A percentile compares a stretch with the other conserved stretches of the same genome.
phyloP scores from a whole-genome alignment of 495 filamentous ascomycete species.

The Neurospora sp. region DNA sequence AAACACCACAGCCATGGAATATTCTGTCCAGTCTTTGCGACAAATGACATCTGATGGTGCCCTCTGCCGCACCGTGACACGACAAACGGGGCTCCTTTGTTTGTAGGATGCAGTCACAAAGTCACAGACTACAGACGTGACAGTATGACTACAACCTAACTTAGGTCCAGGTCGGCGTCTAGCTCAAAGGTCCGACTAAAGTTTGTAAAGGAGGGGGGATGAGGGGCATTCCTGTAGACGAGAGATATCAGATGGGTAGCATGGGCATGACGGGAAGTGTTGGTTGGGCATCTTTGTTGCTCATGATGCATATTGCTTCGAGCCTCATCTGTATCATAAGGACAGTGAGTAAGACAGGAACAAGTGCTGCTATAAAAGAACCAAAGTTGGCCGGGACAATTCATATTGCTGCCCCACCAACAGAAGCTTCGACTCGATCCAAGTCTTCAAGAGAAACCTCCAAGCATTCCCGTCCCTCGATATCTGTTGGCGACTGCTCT shows the following conservation, averaged over 20 bases:
- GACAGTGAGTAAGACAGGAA: neutral
- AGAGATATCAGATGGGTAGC: neutral
- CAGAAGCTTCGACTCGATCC: neutral
- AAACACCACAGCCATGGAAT: accelerated
- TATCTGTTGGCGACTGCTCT: no score
- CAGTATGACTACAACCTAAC: neutral
- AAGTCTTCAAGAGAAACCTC: neutral
- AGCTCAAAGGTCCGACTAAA: neutral
- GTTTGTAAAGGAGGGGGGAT: neutral
- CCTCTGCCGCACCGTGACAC: neutral
- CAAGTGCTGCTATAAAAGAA: neutral
- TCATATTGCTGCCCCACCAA: neutral
- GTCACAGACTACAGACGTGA: neutral
- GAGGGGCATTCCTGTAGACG: neutral
- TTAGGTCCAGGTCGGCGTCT: neutral
- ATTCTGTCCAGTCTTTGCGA: neutral
- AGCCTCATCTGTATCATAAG: neutral
- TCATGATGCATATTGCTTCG: neutral
- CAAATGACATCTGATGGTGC: neutral
- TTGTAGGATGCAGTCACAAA: neutral
- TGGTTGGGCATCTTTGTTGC: neutral
- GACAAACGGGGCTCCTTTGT: neutral
- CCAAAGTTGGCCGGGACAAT: neutral
- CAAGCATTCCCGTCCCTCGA: no score
- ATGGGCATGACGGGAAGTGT: neutral